Conservation (phyloP, 192 early-diverging fungal genomes). For the Dispira simplex region DNA sequence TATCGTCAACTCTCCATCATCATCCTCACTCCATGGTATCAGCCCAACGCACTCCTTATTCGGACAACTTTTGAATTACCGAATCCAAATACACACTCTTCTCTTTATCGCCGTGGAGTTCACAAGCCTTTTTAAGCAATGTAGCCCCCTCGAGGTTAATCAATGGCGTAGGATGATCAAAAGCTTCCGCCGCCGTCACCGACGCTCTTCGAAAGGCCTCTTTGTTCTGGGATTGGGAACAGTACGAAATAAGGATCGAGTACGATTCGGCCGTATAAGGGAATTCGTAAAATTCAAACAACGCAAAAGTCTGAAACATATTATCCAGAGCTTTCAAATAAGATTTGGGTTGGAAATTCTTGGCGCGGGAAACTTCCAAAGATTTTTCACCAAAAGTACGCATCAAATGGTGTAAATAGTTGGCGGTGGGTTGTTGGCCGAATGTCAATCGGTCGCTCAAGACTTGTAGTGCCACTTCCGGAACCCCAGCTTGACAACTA, state of each 20-base stretch:
- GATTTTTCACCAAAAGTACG: not conserved
- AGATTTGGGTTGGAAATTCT: not conserved
- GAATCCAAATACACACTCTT: not conserved
- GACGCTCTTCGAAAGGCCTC: conserved; percentile 5
- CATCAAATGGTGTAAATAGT: conserved; percentile 7
- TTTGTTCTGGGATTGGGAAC: not conserved
- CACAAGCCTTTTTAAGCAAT: not conserved
- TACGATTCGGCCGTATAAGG: not conserved
- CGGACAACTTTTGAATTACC: not conserved
- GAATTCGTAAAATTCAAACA: not conserved
- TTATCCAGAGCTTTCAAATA: not conserved
- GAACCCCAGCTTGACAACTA: not conserved
- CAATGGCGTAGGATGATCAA: not conserved
- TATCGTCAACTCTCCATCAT: too few species aligned
- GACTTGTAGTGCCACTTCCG: not conserved
- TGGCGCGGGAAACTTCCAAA: not conserved
- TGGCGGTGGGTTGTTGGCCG: not conserved
- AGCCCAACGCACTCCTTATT: too few species aligned
- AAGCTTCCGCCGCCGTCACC: not conserved
- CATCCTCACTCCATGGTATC: too few species aligned
- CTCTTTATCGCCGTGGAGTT: not conserved
- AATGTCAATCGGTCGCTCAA: not conserved
- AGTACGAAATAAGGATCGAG: conserved; percentile 3
- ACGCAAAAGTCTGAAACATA: conserved; percentile 2
- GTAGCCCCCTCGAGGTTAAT: not conserved